phyloP scores from a whole-genome alignment of 495 filamentous ascomycete species.

The Tuber umbilicatum region DNA sequence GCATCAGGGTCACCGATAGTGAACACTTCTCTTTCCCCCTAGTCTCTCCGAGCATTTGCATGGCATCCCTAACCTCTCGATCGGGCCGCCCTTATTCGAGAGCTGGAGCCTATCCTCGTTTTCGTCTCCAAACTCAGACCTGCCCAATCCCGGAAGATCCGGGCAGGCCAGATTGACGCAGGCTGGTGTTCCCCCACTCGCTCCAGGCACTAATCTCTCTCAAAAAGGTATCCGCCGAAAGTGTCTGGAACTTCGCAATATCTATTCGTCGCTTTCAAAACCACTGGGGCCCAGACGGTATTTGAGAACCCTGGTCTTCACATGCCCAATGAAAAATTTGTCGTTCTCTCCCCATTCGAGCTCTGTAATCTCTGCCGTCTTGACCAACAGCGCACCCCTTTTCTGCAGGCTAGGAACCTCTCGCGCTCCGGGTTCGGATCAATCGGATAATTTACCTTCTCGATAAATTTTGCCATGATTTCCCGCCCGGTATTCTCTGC shows the following conservation, averaged over 20 bases:
- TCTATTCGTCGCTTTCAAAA: constrained; percentile 64
- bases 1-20: constrained; percentile 71
- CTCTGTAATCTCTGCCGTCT: constrained; percentile 45
- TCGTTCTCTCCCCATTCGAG: constrained; percentile 48
- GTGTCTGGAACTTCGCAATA: constrained; percentile 58
- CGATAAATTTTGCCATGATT: constrained; percentile 49
- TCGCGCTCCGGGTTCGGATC: constrained; percentile 59
- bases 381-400: constrained; percentile 46
- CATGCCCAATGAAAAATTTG: constrained; percentile 58
- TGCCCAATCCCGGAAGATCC: constrained; percentile 53
- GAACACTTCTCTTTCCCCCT: constrained; percentile 64
- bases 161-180: constrained; percentile 58
- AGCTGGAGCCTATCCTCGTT: constrained; percentile 39
- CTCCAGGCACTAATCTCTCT: constrained; percentile 78
- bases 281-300: constrained; percentile 57
- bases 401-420: constrained; percentile 52
- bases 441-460: constrained; percentile 60
- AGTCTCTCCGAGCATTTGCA: constrained; percentile 63
- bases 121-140: constrained; percentile 43
- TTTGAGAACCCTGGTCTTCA: constrained; percentile 61
- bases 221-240: constrained; percentile 59
- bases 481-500: not conserved
- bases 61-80: constrained; percentile 47
- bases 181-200: constrained; percentile 68
- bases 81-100: constrained; percentile 30